Conservation (phyloP, 495 filamentous ascomycete genomes). For the Penicillium chermesinum region DNA sequence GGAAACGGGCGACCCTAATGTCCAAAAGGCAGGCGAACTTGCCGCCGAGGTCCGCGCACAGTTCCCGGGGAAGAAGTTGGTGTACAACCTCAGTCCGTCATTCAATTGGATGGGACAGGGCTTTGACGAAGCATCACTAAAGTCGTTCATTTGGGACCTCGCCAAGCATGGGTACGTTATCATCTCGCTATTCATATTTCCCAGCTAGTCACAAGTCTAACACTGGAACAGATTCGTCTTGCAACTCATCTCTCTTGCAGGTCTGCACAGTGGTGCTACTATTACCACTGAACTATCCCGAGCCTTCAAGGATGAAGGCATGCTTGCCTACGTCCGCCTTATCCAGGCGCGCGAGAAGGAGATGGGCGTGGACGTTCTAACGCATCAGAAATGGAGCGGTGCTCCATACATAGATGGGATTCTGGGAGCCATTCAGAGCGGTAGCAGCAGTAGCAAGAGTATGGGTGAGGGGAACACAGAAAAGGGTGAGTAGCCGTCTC, state of each 20-base stretch:
- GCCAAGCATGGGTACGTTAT: slow-evolving; percentile 68
- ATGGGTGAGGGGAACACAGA: slow-evolving; percentile 84
- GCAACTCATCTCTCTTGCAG: slow-evolving; percentile 88
- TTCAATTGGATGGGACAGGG: slow-evolving; percentile 99
- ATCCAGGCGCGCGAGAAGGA: slow-evolving; percentile 89
- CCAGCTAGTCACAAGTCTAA: slow-evolving; percentile 10
- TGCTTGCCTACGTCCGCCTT: slow-evolving; percentile 91
- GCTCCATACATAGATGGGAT: slow-evolving; percentile 91
- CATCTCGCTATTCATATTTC: background rate
- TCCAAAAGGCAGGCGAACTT: slow-evolving; percentile 68
- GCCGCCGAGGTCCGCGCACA: slow-evolving; percentile 62
- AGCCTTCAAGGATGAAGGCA: slow-evolving; percentile 82
- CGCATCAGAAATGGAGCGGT: slow-evolving; percentile 98
- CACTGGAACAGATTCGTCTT: slow-evolving; percentile 63
- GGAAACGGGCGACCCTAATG: slow-evolving; percentile 84
- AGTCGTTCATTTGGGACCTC: slow-evolving; percentile 92
- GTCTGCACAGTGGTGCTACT: slow-evolving; percentile 82
- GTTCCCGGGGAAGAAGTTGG: slow-evolving; percentile 75
- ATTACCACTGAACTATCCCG: slow-evolving; percentile 79
- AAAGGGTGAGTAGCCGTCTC: slow-evolving; percentile 32
- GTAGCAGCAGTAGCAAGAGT: slow-evolving; percentile 74
- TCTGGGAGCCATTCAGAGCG: slow-evolving; percentile 84
- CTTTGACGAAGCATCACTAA: slow-evolving; percentile 71
- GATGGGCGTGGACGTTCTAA: slow-evolving; percentile 86
- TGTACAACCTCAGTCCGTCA: slow-evolving; percentile 92